Base-by-base conservation (phyloP, 495 filamentous ascomycete species). In the Talaromyces thailandensis region DNA sequence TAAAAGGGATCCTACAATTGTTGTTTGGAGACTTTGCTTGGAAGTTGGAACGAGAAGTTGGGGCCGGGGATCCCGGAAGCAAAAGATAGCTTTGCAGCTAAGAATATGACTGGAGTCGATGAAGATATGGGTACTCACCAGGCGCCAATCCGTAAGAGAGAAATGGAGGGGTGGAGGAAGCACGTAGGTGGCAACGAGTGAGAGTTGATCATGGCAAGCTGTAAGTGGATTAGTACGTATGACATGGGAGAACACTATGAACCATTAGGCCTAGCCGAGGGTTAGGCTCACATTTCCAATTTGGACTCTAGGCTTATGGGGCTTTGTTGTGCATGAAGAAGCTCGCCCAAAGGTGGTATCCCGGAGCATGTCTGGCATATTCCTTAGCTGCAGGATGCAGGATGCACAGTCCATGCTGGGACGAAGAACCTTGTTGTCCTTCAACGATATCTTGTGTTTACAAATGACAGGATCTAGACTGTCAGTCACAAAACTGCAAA, bases 301-400 rank as follows among this genome's bases (percentile, higher is more conserved):
- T 18, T 18, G 7, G 40, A 6, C 40, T 21, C 18, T 48, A 55
- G 51, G 48, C 18, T 28, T 55, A 55, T 28, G 51, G 51, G 51
- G 51, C 51, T 55, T 55, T 55, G 51, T 55, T 55, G 51, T 55
- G 51, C 51, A 55, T 55, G 51, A 55, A 55, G 51, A 25, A 55
- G 51, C 23, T 16, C 51, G 16, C 23, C 51, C 23, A 55, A 55
- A 55, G 26, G 6, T 28, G 43, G 43, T 48, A 23, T 48, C 24
- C 23, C 23, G 24, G 40, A 6, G 51, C 51, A 55, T 55, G 51
- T 55, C 5, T 28, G 51, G 26, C 51, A 55, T 55, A 48, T 55
- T 55, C 51, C 51, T 55, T 55, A 55, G 51, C 24, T 55, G 51
- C 51, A 55, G 51, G 24, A 55, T 55, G 51, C 51, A 55, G 23